Conservation (phyloP, 2,329 filamentous ascomycete genomes). For the Helotiales sp. region DNA sequence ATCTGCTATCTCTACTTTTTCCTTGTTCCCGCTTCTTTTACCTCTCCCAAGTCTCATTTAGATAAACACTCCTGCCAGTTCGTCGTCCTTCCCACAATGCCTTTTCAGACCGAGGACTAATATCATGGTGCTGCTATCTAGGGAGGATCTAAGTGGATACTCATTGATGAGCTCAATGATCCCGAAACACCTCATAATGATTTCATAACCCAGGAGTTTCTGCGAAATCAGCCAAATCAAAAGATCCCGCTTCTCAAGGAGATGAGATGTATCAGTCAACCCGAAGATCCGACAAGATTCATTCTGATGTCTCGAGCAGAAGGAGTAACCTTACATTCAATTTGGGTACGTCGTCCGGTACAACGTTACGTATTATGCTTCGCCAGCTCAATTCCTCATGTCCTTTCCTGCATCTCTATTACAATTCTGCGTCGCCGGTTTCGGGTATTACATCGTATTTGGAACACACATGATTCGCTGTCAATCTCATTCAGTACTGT, state of each 20-base stretch:
- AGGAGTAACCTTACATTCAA: conserved; percentile 18
- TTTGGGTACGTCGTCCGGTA: conserved; percentile 26
- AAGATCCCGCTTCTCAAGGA: conserved; percentile 24
- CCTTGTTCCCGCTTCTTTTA: too few species aligned
- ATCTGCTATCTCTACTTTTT: background rate
- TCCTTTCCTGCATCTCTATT: background rate
- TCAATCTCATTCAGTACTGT: too few species aligned
- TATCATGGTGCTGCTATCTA: background rate
- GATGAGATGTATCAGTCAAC: conserved; percentile 22
- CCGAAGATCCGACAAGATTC: conserved; percentile 19
- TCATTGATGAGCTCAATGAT: conserved; percentile 27
- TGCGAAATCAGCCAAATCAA: conserved; percentile 20
- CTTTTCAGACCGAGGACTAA: background rate
- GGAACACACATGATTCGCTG: too few species aligned
- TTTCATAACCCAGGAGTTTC: conserved; percentile 27
- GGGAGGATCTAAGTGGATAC: conserved; percentile 25
- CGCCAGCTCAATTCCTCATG: too few species aligned
- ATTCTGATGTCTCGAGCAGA: conserved; percentile 25
- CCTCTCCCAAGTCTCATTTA: too few species aligned
- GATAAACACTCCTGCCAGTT: too few species aligned
- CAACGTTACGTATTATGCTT: too few species aligned
- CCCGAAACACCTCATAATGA: conserved; percentile 20
- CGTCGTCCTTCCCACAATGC: too few species aligned
- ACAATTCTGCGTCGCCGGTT: background rate
- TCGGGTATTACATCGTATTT: too few species aligned